phyloP scores from a whole-genome alignment of 768 basidiomycete species.

The Floccularia luteovirens region DNA sequence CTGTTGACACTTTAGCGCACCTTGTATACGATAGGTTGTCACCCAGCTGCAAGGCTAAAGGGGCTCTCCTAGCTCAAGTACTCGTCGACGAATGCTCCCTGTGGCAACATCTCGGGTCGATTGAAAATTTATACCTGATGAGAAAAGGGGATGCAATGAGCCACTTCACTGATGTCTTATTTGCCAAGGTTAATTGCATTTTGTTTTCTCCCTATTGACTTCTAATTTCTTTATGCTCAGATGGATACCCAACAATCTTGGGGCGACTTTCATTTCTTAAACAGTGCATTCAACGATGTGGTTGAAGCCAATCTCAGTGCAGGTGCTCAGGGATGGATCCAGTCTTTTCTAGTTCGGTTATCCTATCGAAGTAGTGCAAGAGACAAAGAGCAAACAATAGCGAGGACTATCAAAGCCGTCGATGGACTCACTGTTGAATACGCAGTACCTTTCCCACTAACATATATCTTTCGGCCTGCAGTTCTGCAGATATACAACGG shows the following conservation, averaged over 20 bases:
- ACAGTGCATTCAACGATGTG: conserved; percentile 67
- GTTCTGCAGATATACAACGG: conserved; percentile 52
- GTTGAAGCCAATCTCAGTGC: conserved; percentile 36
- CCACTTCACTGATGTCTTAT: conserved; percentile 66
- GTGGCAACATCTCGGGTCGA: conserved; percentile 50
- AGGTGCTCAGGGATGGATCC: conserved; percentile 48
- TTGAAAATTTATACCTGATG: conserved; percentile 73
- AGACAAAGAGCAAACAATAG: conserved; percentile 35
- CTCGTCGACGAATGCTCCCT: conserved; percentile 61
- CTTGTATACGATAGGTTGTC: conserved; percentile 57
- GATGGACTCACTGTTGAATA: conserved; percentile 72
- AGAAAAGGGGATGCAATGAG: conserved; percentile 70
- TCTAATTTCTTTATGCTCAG: conserved; percentile 23
- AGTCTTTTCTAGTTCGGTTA: conserved; percentile 63
- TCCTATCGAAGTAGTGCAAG: conserved; percentile 47
- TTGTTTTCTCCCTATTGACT: not conserved
- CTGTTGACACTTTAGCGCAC: conserved; percentile 53
- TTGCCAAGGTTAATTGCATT: conserved; percentile 54
- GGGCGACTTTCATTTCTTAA: conserved; percentile 81
- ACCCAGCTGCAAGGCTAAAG: conserved; percentile 46
- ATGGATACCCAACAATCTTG: conserved; percentile 70
- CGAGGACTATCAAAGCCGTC: conserved; percentile 53
- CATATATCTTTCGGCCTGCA: conserved; percentile 63
- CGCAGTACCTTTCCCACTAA: conserved; percentile 72
- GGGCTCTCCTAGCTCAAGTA: conserved; percentile 44